Evolutionary conservation across 2,329 filamentous ascomycete species (phyloP).

Genomic region (Metarhizium sp.): DNA sequence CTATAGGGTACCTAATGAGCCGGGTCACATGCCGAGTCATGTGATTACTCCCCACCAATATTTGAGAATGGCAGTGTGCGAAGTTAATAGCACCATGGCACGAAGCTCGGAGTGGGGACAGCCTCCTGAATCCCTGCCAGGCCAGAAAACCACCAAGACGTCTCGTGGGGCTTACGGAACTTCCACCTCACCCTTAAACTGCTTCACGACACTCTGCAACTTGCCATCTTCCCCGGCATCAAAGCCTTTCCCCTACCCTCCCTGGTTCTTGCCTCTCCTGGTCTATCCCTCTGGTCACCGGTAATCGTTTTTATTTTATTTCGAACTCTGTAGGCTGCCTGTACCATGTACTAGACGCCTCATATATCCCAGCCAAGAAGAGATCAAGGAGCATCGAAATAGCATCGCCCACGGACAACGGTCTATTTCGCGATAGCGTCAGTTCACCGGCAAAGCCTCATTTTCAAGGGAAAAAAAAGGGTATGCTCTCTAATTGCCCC

Average conservation of each 20-base stretch:
- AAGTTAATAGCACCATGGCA: too few relatives aligned
- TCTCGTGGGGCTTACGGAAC: conserved; percentile 26
- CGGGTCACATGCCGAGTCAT: too few relatives aligned
- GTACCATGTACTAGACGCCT: conserved; percentile 30
- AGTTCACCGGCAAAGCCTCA: not conserved
- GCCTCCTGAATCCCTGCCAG: conserved; percentile 11
- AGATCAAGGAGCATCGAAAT: not conserved
- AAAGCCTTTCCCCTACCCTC: conserved; percentile 9
- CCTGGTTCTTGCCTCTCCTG: conserved; percentile 27
- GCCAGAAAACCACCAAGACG: conserved; percentile 13
- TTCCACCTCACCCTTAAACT: conserved; percentile 32
- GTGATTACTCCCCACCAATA: too few relatives aligned
- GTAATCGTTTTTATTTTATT: conserved; percentile 17
- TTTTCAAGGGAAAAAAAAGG: not conserved
- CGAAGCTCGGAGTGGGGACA: not conserved
- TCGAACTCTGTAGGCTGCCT: conserved; percentile 19
- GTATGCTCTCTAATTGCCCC: not conserved
- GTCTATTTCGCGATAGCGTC: not conserved
- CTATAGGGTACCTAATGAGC: too few relatives aligned
- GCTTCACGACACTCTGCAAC: conserved; percentile 15
- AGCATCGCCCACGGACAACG: not conserved
- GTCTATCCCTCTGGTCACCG: conserved; percentile 31
- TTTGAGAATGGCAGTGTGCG: too few relatives aligned
- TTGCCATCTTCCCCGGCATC: conserved; percentile 16
- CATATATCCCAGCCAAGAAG: conserved; percentile 6